Percentiles rank a stretch among this genome's conserved stretches.
phyloP scores from a whole-genome alignment of 2,329 filamentous ascomycete species.

The Ascochyta pisi region DNA sequence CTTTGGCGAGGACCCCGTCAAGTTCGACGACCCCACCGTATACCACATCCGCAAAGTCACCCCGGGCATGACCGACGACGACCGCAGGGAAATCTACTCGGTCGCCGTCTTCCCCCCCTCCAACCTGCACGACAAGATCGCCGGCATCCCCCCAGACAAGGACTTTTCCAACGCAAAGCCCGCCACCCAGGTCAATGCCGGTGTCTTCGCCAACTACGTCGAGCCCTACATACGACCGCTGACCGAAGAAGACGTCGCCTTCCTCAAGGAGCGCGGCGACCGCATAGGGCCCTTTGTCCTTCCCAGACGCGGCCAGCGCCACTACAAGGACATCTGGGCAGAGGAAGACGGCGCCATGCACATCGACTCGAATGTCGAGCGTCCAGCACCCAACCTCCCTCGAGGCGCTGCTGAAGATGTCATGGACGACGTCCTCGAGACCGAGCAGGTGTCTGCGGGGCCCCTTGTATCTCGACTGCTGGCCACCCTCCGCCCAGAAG shows the following conservation, averaged over 20 bases:
- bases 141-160: conserved; percentile 87
- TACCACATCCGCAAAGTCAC: conserved; percentile 86
- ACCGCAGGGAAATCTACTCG: conserved; percentile 85
- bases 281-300: conserved; percentile 83
- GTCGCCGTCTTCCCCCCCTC: conserved; percentile 82
- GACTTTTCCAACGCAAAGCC: conserved; percentile 96
- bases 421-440: conserved; percentile 84
- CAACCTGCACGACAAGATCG: conserved; percentile 83
- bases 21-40: conserved; percentile 88
- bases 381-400: conserved; percentile 78
- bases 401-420: conserved; percentile 87
- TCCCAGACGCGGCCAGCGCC: conserved; percentile 80
- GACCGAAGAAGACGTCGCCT: conserved; percentile 92
- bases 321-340: conserved; percentile 91
- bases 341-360: conserved; percentile 87
- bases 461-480: conserved; percentile 84
- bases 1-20: conserved; percentile 90
- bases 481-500: conserved; percentile 80
- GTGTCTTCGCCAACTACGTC: conserved; percentile 89
- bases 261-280: conserved; percentile 86
- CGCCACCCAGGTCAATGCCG: conserved; percentile 90
- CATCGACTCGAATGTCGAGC: conserved; percentile 72
- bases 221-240: conserved; percentile 91
- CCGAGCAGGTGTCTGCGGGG: conserved; percentile 86
- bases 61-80: conserved; percentile 80